Evolutionary conservation across 352 stramenopile genomes (phyloP), one percentile per base, ranked within the genome.

Genomic region (Pythium dissimile): DNA sequence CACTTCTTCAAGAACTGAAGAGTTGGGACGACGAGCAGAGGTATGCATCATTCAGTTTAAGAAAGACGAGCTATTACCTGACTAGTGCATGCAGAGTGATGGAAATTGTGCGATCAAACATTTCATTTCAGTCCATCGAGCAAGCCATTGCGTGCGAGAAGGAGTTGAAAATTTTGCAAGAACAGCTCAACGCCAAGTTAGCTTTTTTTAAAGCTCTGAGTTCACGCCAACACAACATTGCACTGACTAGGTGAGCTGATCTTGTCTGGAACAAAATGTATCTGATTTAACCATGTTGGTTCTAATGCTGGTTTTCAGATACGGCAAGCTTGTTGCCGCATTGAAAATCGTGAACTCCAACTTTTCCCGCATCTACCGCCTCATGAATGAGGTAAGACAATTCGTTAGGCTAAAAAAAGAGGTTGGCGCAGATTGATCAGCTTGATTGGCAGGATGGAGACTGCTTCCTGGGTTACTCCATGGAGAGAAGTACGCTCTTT

Each of bases 381-480:
- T 62, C 10, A 61, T 62, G 59, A 58, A 71, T 38, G 39, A 68
- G 54, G 61, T 68, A 35, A 56, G 10, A 16, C n/a, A n/a, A n/a
- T n/a, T n/a, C n/a, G n/a, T n/a, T n/a, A n/a, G 12, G 21, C 44
- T 37, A 8, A 30, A 24, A 50, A n/a, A n/a, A n/a, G n/a, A n/a
- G n/a, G n/a, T n/a, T n/a, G n/a, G n/a, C n/a, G 21, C 13, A 27
- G 10, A 41, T 16, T 38, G 5, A 13, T 39, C 42, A 37, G 23
- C 10, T 54, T 2, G 24, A 23, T 30, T 44, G 13, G 4, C 38
- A 77, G 69, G 65, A 77, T 55, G 69, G 69, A 37, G 69, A 77
- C 28, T 73, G 65, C 37, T 77, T 74, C 47, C 47, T 77, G 39
- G 63, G 49, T 1, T 74, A 71, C 34, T 73, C 69, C 2, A 34